A percentile compares a stretch with the other conserved stretches of the same genome.
phyloP scores from a whole-genome alignment of 331 rosid genomes.

The Quercus phellos region DNA sequence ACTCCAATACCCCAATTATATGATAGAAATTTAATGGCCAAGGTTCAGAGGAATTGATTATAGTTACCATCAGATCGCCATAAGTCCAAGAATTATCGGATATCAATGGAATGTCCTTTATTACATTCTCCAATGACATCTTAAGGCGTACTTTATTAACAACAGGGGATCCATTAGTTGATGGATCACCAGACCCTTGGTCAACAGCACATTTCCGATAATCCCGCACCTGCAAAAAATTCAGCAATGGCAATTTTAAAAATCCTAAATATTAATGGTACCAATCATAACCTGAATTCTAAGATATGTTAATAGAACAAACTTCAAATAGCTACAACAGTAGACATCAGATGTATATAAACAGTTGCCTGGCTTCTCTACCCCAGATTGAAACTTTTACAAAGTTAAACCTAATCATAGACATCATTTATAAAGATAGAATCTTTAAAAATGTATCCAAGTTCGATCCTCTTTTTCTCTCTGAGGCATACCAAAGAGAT shows the following conservation, averaged over 20 bases:
- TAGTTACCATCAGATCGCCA: constrained; percentile 92
- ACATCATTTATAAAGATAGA: no score
- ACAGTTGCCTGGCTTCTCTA: no score
- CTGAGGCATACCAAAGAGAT: not conserved
- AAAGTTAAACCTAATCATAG: no score
- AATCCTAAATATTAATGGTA: constrained; percentile 1
- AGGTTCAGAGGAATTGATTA: constrained; percentile 14
- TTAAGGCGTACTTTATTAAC: constrained; percentile 67
- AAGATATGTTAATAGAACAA: not conserved
- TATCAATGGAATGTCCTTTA: constrained; percentile 88
- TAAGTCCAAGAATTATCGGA: constrained; percentile 89
- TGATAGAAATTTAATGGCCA: constrained; percentile 8
- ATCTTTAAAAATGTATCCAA: no score
- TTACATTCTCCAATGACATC: constrained; percentile 93
- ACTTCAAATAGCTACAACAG: not conserved
- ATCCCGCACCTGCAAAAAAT: constrained; percentile 68
- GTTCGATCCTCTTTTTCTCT: no score
- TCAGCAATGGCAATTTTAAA: not conserved
- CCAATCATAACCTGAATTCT: constrained; percentile 13
- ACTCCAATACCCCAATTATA: constrained; percentile 16
- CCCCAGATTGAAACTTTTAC: no score
- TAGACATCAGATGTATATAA: constrained; percentile 5
- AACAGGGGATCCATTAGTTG: constrained; percentile 46
- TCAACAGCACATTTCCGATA: constrained; percentile 65
- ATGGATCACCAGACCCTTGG: constrained; percentile 44